phyloP scores from a whole-genome alignment of 176 grass and related monocot genomes.

The Sorghum bicolor region DNA sequence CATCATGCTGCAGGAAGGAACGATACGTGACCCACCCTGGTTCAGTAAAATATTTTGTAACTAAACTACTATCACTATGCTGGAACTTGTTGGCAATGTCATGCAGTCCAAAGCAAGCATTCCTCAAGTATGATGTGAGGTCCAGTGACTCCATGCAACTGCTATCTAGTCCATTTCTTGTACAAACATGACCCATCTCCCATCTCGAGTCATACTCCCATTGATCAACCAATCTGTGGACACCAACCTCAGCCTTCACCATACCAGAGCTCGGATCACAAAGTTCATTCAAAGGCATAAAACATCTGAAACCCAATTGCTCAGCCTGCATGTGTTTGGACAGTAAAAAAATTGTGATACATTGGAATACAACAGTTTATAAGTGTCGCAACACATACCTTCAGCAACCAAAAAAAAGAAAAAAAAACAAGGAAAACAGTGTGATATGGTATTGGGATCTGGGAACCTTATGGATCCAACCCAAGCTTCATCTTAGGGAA shows the following conservation, averaged over 20 bases:
- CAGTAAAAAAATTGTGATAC: neutral
- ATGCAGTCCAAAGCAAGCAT: neutral
- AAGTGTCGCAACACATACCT: neutral
- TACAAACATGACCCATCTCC: neutral
- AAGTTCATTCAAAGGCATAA: neutral
- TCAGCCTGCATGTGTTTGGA: neutral
- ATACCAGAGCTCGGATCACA: neutral
- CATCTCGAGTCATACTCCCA: neutral
- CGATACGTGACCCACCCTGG: neutral
- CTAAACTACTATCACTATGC: neutral
- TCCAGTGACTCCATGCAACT: neutral
- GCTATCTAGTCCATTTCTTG: neutral
- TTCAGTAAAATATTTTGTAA: neutral
- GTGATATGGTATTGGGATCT: neutral
- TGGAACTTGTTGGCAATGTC: neutral
- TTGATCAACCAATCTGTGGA: neutral
- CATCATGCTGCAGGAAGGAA: neutral
- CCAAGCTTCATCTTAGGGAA: neutral
- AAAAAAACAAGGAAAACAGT: neutral
- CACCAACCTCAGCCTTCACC: neutral
- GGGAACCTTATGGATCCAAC: neutral
- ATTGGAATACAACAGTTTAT: neutral
- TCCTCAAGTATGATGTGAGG: neutral
- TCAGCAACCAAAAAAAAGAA: no score
- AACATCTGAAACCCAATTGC: neutral